These are phyloP conservation scores for Aspergillus ostianus DNA, from an alignment of 495 filamentous ascomycete species.

Conservation along the genomic window DNA sequence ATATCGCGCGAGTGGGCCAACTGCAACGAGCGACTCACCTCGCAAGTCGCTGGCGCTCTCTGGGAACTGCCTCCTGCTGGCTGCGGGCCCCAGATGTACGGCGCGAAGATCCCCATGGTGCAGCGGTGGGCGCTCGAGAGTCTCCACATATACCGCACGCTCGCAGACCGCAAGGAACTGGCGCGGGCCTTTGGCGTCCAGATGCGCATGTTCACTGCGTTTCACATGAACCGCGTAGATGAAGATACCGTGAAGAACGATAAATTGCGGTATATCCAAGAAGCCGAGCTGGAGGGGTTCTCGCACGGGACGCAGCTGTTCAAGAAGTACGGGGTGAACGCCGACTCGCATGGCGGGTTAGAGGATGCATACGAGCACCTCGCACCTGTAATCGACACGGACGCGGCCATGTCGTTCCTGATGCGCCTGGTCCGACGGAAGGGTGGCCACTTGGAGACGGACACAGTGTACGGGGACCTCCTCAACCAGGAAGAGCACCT, in stretches of 20 bases:
- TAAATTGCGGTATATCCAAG: conserved; percentile 29
- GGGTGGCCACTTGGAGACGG: conserved; percentile 41
- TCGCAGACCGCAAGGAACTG: conserved; percentile 29
- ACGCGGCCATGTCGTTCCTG: conserved; percentile 45
- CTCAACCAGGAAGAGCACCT: conserved; percentile 38
- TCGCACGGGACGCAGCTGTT: conserved; percentile 35
- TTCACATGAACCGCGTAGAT: conserved; percentile 35
- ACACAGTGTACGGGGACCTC: conserved; percentile 39
- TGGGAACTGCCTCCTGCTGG: conserved; percentile 51
- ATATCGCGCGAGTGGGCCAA: conserved; percentile 45
- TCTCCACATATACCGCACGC: conserved; percentile 41
- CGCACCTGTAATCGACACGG: conserved; percentile 52
- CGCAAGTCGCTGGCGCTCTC: conserved; percentile 50
- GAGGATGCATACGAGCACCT: conserved; percentile 49
- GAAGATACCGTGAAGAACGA: conserved; percentile 28
- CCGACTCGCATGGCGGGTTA: conserved; percentile 37
- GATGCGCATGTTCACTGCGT: conserved; percentile 41
- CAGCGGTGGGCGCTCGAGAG: conserved; percentile 46
- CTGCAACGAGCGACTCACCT: conserved; percentile 41
- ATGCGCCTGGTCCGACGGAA: conserved; percentile 43
- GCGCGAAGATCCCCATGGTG: conserved; percentile 35
- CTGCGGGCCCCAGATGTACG: conserved; percentile 47
- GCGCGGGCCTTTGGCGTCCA: conserved; percentile 38
- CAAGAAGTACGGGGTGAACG: conserved; percentile 34
- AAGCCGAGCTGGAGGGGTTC: conserved; percentile 36